Evolutionary conservation across 2,329 filamentous ascomycete species (phyloP).

Genomic region (Zasmidium angulare): DNA sequence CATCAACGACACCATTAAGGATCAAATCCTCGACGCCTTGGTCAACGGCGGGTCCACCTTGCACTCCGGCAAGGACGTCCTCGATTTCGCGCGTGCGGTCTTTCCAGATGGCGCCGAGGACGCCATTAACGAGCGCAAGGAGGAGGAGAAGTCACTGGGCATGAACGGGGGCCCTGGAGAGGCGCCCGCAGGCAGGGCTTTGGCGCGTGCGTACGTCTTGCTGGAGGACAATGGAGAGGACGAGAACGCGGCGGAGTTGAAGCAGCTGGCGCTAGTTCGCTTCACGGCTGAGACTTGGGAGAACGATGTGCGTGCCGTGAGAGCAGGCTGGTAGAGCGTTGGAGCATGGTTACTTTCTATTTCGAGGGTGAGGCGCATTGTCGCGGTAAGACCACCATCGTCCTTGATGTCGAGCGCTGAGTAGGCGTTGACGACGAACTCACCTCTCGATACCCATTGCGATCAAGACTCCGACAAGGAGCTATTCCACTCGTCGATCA

Average conservation of each 20-base stretch:
- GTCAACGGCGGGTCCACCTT: constrained; percentile 10
- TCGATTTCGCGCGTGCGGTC: constrained; percentile 11
- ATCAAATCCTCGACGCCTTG: constrained; percentile 9
- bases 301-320: constrained; percentile 7
- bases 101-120: constrained; percentile 10
- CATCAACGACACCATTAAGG: constrained; percentile 3
- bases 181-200: constrained; percentile 9
- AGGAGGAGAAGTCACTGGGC: constrained; percentile 15
- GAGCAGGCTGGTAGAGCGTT: constrained; percentile 10
- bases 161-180: constrained; percentile 16
- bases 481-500: too few species aligned
- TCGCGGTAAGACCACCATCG: too few species aligned
- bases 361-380: too few species aligned
- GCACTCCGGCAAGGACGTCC: constrained; percentile 14
- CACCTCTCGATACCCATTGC: too few species aligned
- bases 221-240: constrained; percentile 12
- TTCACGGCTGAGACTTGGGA: constrained; percentile 12
- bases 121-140: constrained; percentile 8
- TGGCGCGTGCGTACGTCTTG: constrained; percentile 14
- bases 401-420: too few species aligned
- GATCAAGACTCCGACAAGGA: too few species aligned
- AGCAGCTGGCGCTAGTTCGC: constrained; percentile 7
- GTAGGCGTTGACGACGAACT: too few species aligned
- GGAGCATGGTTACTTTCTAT: too few species aligned
- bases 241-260: constrained; percentile 13